These are phyloP conservation scores for Zasmidium citrigriseum DNA, from an alignment of 2,329 filamentous ascomycete genomes.

Conservation along the genomic window DNA sequence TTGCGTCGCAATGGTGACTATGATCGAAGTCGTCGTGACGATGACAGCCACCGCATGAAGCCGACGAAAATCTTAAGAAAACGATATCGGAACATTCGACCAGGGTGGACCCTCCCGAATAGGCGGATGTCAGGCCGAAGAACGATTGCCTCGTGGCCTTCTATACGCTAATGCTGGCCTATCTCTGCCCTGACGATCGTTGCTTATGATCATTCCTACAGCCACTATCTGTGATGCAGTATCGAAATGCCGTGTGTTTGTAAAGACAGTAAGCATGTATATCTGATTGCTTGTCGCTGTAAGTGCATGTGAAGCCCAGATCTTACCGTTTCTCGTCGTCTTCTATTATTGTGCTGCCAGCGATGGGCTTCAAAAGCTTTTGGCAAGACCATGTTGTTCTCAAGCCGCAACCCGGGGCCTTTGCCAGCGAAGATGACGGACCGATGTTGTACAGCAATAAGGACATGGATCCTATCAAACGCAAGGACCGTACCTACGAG, in stretches of 20 bases:
- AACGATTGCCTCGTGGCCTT: not conserved
- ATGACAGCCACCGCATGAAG: no score
- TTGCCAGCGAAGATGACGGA: not conserved
- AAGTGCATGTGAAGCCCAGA: no score
- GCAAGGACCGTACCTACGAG: conserved; percentile 11
- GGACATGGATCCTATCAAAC: conserved; percentile 8
- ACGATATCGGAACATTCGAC: not conserved
- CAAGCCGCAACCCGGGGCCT: conserved; percentile 2
- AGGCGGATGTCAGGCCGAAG: not conserved
- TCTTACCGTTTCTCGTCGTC: not conserved
- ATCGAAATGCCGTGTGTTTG: no score
- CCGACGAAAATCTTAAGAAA: not conserved
- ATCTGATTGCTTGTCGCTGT: no score
- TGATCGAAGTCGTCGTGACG: no score
- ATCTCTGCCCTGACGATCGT: not conserved
- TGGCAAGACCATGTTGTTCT: conserved; percentile 10
- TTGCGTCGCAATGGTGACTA: no score
- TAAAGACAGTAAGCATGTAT: no score
- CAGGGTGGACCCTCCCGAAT: no score
- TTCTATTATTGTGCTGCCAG: not conserved
- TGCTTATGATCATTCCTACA: not conserved
- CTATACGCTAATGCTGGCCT: not conserved
- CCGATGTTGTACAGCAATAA: not conserved
- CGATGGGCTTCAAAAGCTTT: not conserved
- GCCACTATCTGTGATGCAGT: no score